Evolutionary conservation across 768 basidiomycete genomes (phyloP).

Genomic region (Lactarius sanguifluus): DNA sequence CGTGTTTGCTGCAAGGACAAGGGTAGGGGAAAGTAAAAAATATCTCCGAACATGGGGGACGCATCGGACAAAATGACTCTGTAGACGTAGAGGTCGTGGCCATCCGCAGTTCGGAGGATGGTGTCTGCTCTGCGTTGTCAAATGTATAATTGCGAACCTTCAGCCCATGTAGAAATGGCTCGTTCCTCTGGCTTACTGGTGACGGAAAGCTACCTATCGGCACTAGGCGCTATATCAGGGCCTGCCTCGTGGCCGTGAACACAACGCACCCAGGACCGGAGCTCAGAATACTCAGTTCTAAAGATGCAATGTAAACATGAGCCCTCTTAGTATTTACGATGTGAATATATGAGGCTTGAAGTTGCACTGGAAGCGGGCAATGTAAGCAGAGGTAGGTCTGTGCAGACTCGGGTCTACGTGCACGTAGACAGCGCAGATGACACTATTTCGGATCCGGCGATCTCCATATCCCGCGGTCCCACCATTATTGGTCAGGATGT

Average conservation of each 20-base stretch:
- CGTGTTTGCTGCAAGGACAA: background rate
- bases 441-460: no score
- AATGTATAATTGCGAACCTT: constrained; percentile 11
- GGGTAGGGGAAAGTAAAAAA: constrained; percentile 14
- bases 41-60: constrained; percentile 22
- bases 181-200: no score
- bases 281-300: no score
- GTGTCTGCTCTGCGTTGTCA: constrained; percentile 25
- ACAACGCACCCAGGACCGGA: background rate
- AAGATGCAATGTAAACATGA: no score
- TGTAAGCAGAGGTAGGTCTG: no score
- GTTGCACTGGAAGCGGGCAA: no score
- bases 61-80: constrained; percentile 13
- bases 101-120: constrained; percentile 26
- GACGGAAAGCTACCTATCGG: background rate
- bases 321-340: no score
- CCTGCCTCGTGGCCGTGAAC: background rate
- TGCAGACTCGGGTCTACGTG: no score
- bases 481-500: no score
- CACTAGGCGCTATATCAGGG: background rate
- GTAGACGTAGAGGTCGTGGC: constrained; percentile 24
- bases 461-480: no score
- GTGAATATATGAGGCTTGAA: no score
- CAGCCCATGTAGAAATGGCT: background rate
- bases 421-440: no score